phyloP scores from a whole-genome alignment of 257 asterid genomes.

The Verbascum thapsus region DNA sequence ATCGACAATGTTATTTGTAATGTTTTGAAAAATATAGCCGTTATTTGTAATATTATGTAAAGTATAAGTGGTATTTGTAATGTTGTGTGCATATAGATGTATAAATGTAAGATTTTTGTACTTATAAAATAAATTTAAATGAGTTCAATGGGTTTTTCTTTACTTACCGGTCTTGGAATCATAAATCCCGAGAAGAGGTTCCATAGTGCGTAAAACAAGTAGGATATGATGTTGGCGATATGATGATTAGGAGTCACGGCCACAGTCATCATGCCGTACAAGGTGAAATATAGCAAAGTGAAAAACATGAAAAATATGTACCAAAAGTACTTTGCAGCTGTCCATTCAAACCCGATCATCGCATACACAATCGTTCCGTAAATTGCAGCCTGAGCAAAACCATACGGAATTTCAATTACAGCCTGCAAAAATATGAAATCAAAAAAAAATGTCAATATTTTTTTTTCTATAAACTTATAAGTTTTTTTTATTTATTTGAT shows the following conservation, averaged over 20 bases:
- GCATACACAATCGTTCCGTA: slow-evolving; percentile 53
- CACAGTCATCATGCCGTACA: slow-evolving; percentile 49
- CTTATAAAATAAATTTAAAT: no score
- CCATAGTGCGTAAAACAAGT: slow-evolving; percentile 33
- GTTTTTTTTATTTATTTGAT: background rate
- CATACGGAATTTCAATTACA: slow-evolving; percentile 43
- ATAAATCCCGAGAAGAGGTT: slow-evolving; percentile 46
- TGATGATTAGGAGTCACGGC: slow-evolving; percentile 42
- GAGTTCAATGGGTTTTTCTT: background rate
- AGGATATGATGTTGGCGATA: slow-evolving; percentile 40
- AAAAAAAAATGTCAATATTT: background rate
- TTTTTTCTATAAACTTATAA: background rate
- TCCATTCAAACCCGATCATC: slow-evolving; percentile 53
- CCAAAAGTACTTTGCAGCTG: slow-evolving; percentile 42
- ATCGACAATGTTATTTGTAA: no score
- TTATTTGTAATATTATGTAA: no score
- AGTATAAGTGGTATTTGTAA: no score
- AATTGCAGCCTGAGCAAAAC: slow-evolving; percentile 33
- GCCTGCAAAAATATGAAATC: slow-evolving; percentile 29
- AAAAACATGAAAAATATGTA: slow-evolving; percentile 43
- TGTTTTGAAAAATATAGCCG: no score
- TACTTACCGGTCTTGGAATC: slow-evolving; percentile 41
- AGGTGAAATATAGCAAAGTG: slow-evolving; percentile 41
- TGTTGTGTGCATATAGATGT: no score
- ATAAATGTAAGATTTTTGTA: no score